These are phyloP conservation scores for Melampsora americana DNA, from an alignment of 1,284 basidiomycete genomes.

Conservation along the genomic window DNA sequence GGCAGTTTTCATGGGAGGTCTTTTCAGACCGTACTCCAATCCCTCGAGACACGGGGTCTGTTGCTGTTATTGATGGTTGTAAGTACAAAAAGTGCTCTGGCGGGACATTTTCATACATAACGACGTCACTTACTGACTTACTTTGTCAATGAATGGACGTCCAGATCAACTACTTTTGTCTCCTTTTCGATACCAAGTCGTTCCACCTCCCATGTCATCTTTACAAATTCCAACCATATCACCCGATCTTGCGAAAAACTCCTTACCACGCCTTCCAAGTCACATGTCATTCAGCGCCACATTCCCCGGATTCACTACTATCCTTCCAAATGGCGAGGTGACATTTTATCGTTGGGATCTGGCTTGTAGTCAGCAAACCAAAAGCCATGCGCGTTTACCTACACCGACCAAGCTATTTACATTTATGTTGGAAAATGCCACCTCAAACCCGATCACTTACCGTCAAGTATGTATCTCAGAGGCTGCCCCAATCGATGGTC, in stretches of 20 bases:
- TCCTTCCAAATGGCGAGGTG: conserved; percentile 61
- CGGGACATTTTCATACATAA: neutral
- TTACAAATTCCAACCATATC: conserved; percentile 60
- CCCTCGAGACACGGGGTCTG: conserved; percentile 75
- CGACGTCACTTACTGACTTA: neutral
- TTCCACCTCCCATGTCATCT: conserved; percentile 92
- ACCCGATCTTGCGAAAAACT: conserved; percentile 9
- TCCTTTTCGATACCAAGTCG: conserved; percentile 86
- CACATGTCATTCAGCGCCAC: conserved; percentile 66
- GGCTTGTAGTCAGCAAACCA: neutral
- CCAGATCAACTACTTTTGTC: conserved; percentile 75
- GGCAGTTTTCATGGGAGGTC: conserved; percentile 73
- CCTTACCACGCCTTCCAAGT: conserved; percentile 59
- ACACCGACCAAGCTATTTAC: neutral
- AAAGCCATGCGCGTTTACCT: neutral
- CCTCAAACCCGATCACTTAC: neutral
- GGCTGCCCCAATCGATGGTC: neutral
- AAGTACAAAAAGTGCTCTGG: conserved; percentile 52
- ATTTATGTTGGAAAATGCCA: neutral
- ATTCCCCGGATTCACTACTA: conserved; percentile 64
- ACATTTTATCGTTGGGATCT: conserved; percentile 63
- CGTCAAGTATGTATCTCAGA: conserved; percentile 8
- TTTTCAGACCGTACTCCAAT: conserved; percentile 64
- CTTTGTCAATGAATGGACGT: conserved; percentile 21
- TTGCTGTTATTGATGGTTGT: conserved; percentile 90